A percentile compares a stretch with the other conserved stretches of the same genome.
Evolutionary conservation across 2,329 filamentous ascomycete species (phyloP).

Genomic region (Monosporascus sp.): DNA sequence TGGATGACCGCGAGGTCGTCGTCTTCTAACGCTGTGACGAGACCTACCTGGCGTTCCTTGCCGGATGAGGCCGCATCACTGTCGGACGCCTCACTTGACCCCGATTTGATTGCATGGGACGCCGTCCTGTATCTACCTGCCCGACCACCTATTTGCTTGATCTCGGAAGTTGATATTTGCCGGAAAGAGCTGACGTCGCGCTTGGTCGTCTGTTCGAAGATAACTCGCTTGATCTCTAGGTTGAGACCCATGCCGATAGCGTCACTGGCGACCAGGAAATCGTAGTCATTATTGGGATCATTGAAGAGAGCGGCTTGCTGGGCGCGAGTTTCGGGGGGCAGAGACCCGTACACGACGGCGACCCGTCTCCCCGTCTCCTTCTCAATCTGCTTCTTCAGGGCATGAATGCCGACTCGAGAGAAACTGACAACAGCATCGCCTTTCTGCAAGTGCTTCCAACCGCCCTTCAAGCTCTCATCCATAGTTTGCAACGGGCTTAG

Average conservation of each 20-base stretch:
- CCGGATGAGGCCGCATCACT: conserved; percentile 9
- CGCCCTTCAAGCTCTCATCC: conserved; percentile 54
- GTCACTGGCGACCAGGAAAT: conserved; percentile 88
- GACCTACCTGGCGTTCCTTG: conserved; percentile 44
- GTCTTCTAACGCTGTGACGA: conserved; percentile 72
- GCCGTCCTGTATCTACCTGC: conserved; percentile 82
- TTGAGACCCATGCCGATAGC: conserved; percentile 98
- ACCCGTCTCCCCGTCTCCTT: conserved; percentile 69
- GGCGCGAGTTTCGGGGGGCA: conserved; percentile 89
- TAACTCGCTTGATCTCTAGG: conserved; percentile 81
- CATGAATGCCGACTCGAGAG: conserved; percentile 75
- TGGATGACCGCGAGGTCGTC: conserved; percentile 61
- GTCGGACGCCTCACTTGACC: conserved; percentile 1
- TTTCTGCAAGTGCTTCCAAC: conserved; percentile 67
- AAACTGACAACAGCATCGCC: conserved; percentile 91
- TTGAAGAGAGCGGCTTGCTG: conserved; percentile 93
- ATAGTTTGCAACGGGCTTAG: conserved; percentile 72
- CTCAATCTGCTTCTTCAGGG: conserved; percentile 74
- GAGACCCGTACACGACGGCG: conserved; percentile 85
- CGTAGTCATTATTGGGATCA: conserved; percentile 90
- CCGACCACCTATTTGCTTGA: conserved; percentile 92
- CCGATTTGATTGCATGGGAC: conserved; percentile 41
- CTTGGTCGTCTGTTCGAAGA: conserved; percentile 78
- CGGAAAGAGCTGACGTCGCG: conserved; percentile 56
- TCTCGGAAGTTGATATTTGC: conserved; percentile 64